These are phyloP conservation scores for Vicia faba DNA, from an alignment of 306 rosid genomes.

Conservation along the genomic window DNA sequence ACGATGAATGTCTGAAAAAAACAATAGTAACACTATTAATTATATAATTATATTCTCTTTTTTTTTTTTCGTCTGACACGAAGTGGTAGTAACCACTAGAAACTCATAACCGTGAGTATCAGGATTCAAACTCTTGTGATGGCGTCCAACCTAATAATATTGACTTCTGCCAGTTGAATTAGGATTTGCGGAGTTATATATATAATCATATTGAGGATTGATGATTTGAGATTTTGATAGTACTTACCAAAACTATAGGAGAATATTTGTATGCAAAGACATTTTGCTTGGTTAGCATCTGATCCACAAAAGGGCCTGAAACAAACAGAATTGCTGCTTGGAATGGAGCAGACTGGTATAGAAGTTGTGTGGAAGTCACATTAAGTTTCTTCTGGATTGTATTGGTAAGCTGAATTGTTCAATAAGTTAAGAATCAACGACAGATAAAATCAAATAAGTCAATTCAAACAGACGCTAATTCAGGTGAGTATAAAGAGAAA, in stretches of 20 bases:
- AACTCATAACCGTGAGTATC: too few species aligned
- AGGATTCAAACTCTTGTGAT: too few species aligned
- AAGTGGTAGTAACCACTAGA: too few species aligned
- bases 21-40: not conserved
- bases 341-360: slow-evolving; percentile 94
- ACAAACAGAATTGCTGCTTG: slow-evolving; percentile 96
- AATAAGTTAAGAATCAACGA: slow-evolving; percentile 54
- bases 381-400: slow-evolving; percentile 94
- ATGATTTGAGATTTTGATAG: slow-evolving; percentile 2
- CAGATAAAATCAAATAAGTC: not conserved
- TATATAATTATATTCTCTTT: not conserved
- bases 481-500: slow-evolving; percentile 14
- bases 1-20: slow-evolving; percentile 69
- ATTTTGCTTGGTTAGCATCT: slow-evolving; percentile 74
- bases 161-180: too few species aligned
- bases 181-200: too few species aligned
- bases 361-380: slow-evolving; percentile 91
- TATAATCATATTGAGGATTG: not conserved
- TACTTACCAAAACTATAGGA: slow-evolving; percentile 75
- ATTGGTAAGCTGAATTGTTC: slow-evolving; percentile 77
- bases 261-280: slow-evolving; percentile 85
- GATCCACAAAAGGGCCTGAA: slow-evolving; percentile 89
- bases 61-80: too few species aligned
- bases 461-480: not conserved
- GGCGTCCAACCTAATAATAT: too few species aligned